Evolutionary conservation across 1,284 basidiomycete species (phyloP), one percentile per base, ranked within the genome.

Genomic region (Ceratobasidium sp.): DNA sequence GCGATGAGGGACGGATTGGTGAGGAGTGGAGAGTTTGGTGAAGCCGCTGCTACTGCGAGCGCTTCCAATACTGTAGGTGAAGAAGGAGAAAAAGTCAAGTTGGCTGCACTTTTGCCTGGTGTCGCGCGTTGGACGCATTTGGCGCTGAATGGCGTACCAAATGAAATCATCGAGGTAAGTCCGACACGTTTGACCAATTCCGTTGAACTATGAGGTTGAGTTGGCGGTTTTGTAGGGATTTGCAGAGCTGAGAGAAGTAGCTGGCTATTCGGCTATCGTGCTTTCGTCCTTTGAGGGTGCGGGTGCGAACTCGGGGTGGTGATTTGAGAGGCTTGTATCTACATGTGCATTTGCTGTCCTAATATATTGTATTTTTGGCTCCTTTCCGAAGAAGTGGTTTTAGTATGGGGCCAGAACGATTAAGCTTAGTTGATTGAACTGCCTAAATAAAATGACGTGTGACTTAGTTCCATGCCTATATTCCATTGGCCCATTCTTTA

Each of bases 111-210:
- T 73, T 82, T 96, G 23, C 94, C 93, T 3, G 89, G 89, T 1
- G 82, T 96, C 46, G 88, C 92, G 59, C 83, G 88, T 72, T 93
- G 93, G 89, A 90, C 89, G 77, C 87, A 88, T 75, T 76, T 89
- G 55, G 90, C 91, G 43, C 79, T 94, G 65, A 86, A 89, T 71
- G 87, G 87, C 9, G 79, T 92, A 55, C 92, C 93, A 26, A 96
- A 94, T 80, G 91, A 92, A 79, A 83, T 94, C 76, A 86, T 94
- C 30, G 93, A 96, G 81, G 92, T 93, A 79, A 79, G 91, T 78
- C 2, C 28, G 18, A 53, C n/a, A 23, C 34, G 48, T n/a, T n/a
- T 14, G 26, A 28, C 32, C 28, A 23, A 28, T 21, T 57, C n/a
- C 21, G 34, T 60, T 70, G 18, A 8, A 3, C 6, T 41, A 30